These are phyloP conservation scores for Dittrichia graveolens DNA, from an alignment of 129 eudicot genomes.

Conservation along the genomic window DNA sequence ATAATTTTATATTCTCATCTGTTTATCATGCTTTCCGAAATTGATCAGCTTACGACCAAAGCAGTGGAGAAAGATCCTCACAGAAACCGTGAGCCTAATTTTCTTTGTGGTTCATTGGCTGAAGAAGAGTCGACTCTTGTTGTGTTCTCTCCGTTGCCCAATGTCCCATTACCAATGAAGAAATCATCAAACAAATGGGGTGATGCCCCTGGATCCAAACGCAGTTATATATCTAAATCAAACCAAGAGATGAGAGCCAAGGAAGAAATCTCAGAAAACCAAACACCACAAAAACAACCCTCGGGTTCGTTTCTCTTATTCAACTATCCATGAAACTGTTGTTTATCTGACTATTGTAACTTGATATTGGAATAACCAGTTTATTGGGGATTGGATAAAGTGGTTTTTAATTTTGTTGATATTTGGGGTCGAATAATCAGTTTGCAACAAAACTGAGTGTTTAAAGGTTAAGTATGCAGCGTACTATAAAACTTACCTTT, in stretches of 20 bases:
- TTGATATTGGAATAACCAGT: not conserved
- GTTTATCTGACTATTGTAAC: not conserved
- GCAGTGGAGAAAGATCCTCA: conserved; percentile 66
- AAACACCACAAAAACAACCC: conserved; percentile 37
- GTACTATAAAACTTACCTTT: too few species aligned
- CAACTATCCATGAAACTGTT: not conserved
- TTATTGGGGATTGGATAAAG: not conserved
- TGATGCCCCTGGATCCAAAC: conserved; percentile 52
- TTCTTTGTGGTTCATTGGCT: conserved; percentile 70
- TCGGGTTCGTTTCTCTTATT: conserved; percentile 39
- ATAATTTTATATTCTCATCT: too few species aligned
- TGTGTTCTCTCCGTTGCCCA: conserved; percentile 45
- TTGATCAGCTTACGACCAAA: conserved; percentile 66
- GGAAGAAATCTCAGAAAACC: conserved; percentile 38
- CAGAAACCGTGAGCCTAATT: conserved; percentile 72
- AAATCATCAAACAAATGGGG: conserved; percentile 50
- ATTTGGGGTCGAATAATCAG: too few species aligned
- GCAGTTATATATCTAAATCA: conserved; percentile 37
- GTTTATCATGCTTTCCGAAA: not conserved
- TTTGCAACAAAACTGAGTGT: too few species aligned
- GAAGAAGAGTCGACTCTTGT: conserved; percentile 57
- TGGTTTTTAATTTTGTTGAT: too few species aligned
- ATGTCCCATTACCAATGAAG: conserved; percentile 54
- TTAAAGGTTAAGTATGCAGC: too few species aligned
- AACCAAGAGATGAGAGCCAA: conserved; percentile 60